phyloP scores from a whole-genome alignment of 2,329 filamentous ascomycete species.

The Blastomyces percursus region DNA sequence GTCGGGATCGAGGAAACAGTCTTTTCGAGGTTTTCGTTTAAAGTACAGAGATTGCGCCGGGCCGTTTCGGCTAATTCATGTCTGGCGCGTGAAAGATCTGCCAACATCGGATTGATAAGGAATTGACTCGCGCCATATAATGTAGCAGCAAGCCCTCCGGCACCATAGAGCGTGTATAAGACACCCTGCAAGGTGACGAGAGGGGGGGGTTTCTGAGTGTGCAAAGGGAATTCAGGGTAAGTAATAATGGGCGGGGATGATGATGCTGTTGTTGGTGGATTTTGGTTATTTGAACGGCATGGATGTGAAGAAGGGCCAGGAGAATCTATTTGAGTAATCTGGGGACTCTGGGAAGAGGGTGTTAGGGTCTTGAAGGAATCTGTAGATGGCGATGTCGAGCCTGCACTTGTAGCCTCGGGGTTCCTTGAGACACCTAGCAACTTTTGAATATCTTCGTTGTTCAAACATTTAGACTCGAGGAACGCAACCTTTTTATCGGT shows the following conservation, averaged over 20 bases:
- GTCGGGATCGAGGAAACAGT: conserved; percentile 44
- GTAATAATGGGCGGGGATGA: conserved; percentile 49
- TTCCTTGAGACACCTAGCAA: conserved; percentile 44
- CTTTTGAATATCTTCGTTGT: conserved; percentile 53
- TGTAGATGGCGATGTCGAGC: conserved; percentile 6
- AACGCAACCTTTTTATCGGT: conserved; percentile 66
- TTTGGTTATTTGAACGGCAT: not conserved
- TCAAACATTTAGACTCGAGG: conserved; percentile 64
- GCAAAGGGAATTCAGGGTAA: conserved; percentile 54
- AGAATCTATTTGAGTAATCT: not conserved
- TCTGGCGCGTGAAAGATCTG: conserved; percentile 43
- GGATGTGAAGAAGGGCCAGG: not conserved
- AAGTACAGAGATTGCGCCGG: conserved; percentile 39
- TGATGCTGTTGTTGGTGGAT: conserved; percentile 6
- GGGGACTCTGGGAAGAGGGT: not conserved
- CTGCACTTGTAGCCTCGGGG: conserved; percentile 18
- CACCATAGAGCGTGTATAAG: conserved; percentile 46
- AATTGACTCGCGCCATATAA: conserved; percentile 50
- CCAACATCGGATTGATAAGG: conserved; percentile 48
- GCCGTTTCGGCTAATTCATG: conserved; percentile 48
- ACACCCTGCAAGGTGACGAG: conserved; percentile 49
- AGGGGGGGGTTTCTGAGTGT: conserved; percentile 48
- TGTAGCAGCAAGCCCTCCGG: conserved; percentile 44
- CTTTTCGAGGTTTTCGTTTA: conserved; percentile 46
- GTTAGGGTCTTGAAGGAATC: not conserved